Evolutionary conservation across 1,139 yeast genomes (phyloP), one percentile per base, ranked within the genome.

Genomic region (Kodamaea derodonti): DNA sequence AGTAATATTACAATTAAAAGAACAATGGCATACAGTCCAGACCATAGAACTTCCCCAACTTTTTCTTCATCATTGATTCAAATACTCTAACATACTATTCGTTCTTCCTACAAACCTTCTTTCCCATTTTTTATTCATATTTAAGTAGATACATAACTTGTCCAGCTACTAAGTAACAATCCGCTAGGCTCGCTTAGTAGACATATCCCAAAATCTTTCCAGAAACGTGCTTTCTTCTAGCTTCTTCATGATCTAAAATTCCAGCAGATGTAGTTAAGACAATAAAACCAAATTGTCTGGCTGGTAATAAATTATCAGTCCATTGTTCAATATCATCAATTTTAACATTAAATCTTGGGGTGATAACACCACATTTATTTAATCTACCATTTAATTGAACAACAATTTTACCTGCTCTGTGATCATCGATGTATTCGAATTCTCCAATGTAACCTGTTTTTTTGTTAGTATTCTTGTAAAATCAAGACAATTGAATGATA

Each of bases 171-270:
- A n/a, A n/a, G n/a, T n/a, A n/a, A n/a, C n/a, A n/a, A n/a, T n/a
- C n/a, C 22, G 22, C 22, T 7, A 9, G 6, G 9, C 22, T 7
- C 22, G 9, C 22, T 18, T 46, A 47, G 78, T 90, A 90, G 50
- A 90, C 96, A 70, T 85, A 90, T 61, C 97, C 97, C 62, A 90
- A 80, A 63, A 90, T 83, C 76, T 90, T 90, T 70, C 97, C 97
- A 56, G 97, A 87, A 57, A 90, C 97, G 72, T 92, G 97, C 85
- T 92, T 92, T 83, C 97, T 85, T 82, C 97, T 88, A 58, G 98
- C 98, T 78, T 92, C 98, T 77, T 92, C 98, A 76, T 92, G 98
- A 78, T 92, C 97, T 96, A 92, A 88, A 58, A 92, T 92, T 74
- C 98, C 98, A 58, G 97, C 96, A 58, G 98, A 92, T 56, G 98